Conservation (phyloP, 1,284 basidiomycete species). For the Kalmanozyma brasiliensis region DNA sequence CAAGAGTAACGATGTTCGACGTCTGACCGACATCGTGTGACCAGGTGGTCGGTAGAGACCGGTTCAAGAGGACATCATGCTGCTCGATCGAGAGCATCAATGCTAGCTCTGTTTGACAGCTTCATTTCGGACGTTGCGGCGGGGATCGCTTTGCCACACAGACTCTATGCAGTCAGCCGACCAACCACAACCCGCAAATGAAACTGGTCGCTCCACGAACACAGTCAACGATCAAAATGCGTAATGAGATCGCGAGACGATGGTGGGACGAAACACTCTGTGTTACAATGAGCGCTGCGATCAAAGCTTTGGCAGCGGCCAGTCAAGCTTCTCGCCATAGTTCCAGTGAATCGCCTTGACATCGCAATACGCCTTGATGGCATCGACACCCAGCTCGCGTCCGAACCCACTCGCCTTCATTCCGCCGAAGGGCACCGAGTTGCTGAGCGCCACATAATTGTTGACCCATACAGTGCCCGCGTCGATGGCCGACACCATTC, state of each 20-base stretch:
- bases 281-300: too few relatives aligned
- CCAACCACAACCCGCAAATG: too few relatives aligned
- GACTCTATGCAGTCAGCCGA: too few relatives aligned
- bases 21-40: too few relatives aligned
- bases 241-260: too few relatives aligned
- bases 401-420: slow-evolving; percentile 62
- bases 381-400: slow-evolving; percentile 65
- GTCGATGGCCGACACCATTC: slow-evolving; percentile 78
- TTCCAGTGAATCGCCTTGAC: slow-evolving; percentile 81
- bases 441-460: slow-evolving; percentile 60
- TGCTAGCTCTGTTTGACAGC: slow-evolving; percentile 67
- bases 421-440: slow-evolving; percentile 53
- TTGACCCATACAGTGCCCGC: slow-evolving; percentile 88
- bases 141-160: too few relatives aligned
- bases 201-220: not conserved
- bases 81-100: not conserved
- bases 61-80: too few relatives aligned
- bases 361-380: slow-evolving; percentile 77
- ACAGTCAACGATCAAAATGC: too few relatives aligned
- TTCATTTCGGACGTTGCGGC: slow-evolving; percentile 71
- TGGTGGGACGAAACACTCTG: too few relatives aligned
- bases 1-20: too few relatives aligned
- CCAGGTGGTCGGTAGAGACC: too few relatives aligned
- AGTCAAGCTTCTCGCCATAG: slow-evolving; percentile 71
- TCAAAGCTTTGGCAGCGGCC: slow-evolving; percentile 12